Base-by-base conservation (phyloP, 1,284 basidiomycete genomes). In the Pascua guehoae region DNA sequence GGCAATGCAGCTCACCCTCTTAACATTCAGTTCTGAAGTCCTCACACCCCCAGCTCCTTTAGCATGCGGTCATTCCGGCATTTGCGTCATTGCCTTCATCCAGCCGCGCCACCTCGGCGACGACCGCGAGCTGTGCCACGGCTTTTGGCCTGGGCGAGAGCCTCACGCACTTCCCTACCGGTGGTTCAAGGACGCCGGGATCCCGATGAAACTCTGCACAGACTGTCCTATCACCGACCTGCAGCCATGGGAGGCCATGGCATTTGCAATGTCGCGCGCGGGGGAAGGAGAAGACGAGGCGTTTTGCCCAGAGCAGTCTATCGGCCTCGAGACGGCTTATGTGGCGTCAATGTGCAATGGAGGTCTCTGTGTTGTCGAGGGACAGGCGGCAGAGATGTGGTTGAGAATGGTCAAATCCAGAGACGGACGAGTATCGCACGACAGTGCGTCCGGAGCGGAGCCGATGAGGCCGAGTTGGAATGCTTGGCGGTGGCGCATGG, bases 31-130 rank as follows among this genome's bases (percentile, higher is more conserved):
- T 45, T 54, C 55, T 7, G 42, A 60, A 4, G 54, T 66, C 11
- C 39, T 43, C 11, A 38, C 73, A 75, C 43, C 71, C 71, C 12
- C 73, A 75, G 56, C 63, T 75, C 49, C 47, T 57, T 2, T 49
- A 59, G 12, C 15, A 17, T 15, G 52, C 56, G 32, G 72, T 73
- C 52, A 57, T 75, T 12, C 56, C 64, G 5, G 58, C 65, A 12
- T 73, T 74, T 56, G 52, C 47, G 55, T 74, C 12, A 66, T 64
- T 11, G 73, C 72, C 1, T 68, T 65, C 4, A 63, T 75, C 15
- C 73, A 74, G 54, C 73, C 73, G 17, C 56, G 62, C n/a, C 71
- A 75, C 55, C 58, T 74, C 37, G 66, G 69, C 42, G 73, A 74
- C 54, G 73, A 75, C 57, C 62, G 66, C 37, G 68, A 72, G 18